A percentile compares a stretch with the other conserved stretches of the same genome.
Evolutionary conservation across 225 moss, liverwort and hornwort species (phyloP).

Genomic region (Marchantia polymorpha): DNA sequence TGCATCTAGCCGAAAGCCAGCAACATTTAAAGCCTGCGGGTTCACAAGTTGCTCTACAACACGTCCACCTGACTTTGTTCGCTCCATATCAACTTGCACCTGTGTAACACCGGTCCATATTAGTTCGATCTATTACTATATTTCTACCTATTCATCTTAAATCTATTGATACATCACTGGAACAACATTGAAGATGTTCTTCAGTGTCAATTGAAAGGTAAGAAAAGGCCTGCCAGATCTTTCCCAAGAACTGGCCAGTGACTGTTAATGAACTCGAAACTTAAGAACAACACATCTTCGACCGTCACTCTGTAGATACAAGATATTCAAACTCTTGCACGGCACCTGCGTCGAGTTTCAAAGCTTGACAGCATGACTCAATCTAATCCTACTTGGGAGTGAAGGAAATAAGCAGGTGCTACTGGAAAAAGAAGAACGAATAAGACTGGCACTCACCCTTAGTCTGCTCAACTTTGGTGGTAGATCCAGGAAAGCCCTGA

Average conservation of each 20-base stretch:
- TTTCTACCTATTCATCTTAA: not conserved
- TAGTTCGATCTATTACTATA: not conserved
- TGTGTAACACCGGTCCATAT: constrained; percentile 31
- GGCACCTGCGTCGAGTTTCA: not conserved
- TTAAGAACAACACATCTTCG: not conserved
- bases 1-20: constrained; percentile 90
- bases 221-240: too few species aligned
- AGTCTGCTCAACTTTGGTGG: constrained; percentile 55
- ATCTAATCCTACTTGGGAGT: not conserved
- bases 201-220: not conserved
- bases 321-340: too few species aligned
- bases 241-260: not conserved
- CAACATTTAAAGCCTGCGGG: constrained; percentile 61
- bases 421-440: not conserved
- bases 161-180: not conserved
- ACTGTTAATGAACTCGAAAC: not conserved
- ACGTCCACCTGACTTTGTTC: constrained; percentile 59
- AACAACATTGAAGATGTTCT: not conserved
- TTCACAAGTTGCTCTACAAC: constrained; percentile 67
- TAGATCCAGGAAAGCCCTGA: constrained; percentile 57
- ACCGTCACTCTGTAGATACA: not conserved
- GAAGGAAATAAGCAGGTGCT: not conserved
- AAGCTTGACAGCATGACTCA: not conserved
- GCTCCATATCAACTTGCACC: constrained; percentile 91
- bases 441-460: constrained; percentile 38